Evolutionary conservation across 768 basidiomycete species (phyloP), one percentile per base, ranked within the genome.

Genomic region (Auriscalpium microsporum): DNA sequence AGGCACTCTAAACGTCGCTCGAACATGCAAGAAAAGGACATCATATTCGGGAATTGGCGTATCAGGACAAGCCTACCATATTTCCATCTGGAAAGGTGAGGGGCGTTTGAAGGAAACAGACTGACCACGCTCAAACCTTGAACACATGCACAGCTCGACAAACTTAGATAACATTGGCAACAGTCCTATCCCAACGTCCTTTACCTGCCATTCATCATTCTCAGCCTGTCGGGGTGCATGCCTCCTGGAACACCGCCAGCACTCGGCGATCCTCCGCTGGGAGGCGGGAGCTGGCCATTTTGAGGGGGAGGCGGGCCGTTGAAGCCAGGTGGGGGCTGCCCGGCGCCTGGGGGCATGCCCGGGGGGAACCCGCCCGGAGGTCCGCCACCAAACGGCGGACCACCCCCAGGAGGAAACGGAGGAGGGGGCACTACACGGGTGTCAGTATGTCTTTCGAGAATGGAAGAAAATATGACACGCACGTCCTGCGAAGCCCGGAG

Each of bases 151-250:
- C 28, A 28, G 28, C 28, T 28, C 28, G 28, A 28, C 28, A 28
- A 28, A 28, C 28, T 28, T 28, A 28, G 28, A 28, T 28, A 28
- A 2, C 28, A 28, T 28, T 28, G 28, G 28, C 28, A 28, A 28
- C 1, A 7, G 5, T 7, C 28, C 28, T 28, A 28, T 28, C 28
- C 28, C 28, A 28, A 28, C 28, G 5, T 28, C 28, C 4, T 50
- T 36, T 51, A 51, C 50, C 63, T 52, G 50, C 67, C 65, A 52
- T 69, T 77, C 84, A 92, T 82, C 89, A 92, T 90, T 56, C 87
- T 77, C 68, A 88, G 63, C 56, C 90, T 79, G 69, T 92, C 90
- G 10, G 90, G 90, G 67, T 92, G 90, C 60, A 92, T 90, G n/a
- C 77, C 78, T n/a, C 76, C 81, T 45, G 85, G 83, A 17, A 78